Conservation (phyloP, 2,329 filamentous ascomycete genomes). For the Alternaria consortialis region DNA sequence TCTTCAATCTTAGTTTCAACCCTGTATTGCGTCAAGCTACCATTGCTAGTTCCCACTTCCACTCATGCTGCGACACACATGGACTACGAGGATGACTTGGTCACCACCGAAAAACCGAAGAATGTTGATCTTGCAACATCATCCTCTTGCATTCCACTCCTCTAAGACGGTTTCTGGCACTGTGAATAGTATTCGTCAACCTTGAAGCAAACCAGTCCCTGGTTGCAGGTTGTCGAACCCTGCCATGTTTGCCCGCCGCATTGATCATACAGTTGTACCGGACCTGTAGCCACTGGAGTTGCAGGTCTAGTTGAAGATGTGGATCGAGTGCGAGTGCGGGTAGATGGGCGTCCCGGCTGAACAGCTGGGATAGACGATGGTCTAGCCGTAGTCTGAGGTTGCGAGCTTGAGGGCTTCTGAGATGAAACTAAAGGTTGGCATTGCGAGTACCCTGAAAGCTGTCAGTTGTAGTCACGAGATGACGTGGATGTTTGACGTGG, state of each 20-base stretch:
- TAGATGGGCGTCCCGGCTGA: neutral
- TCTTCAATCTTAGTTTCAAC: neutral
- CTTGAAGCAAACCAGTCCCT: conserved; percentile 20
- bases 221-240: conserved; percentile 12
- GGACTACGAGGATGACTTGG: neutral
- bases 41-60: neutral
- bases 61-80: neutral
- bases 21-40: neutral
- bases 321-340: neutral
- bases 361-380: conserved; percentile 1
- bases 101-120: neutral
- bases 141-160: neutral
- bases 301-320: conserved; percentile 2
- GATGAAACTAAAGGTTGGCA: conserved; percentile 13
- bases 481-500: neutral
- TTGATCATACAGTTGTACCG: conserved; percentile 23
- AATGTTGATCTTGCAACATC: neutral
- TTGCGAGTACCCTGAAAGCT: conserved; percentile 14
- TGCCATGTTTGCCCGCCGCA: conserved; percentile 21
- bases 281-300: conserved; percentile 9
- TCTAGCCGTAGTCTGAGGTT: conserved; percentile 5
- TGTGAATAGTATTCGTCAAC: conserved; percentile 29
- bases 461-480: neutral
- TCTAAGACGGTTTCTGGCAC: conserved; percentile 19
- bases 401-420: neutral